A percentile compares a stretch with the other conserved stretches of the same genome.
Conservation (phyloP, 2,329 filamentous ascomycete genomes). For the Fusarium odoratissimum region DNA sequence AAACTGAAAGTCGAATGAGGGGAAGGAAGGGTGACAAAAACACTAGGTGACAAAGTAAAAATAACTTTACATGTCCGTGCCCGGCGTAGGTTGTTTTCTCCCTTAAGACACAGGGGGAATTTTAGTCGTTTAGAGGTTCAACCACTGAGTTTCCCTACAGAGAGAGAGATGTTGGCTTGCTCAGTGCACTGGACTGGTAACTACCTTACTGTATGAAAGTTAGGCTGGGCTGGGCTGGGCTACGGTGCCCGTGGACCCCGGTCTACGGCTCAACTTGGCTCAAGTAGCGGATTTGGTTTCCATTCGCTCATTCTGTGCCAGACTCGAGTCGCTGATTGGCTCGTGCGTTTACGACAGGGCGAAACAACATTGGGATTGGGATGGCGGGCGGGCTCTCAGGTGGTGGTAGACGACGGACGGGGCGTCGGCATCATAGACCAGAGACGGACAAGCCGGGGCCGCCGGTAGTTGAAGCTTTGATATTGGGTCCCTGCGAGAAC, state of each 20-base stretch:
- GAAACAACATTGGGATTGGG: constrained; percentile 24
- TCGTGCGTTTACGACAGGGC: constrained; percentile 16
- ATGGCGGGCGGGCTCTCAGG: constrained; percentile 26
- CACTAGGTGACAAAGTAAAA: constrained; percentile 46
- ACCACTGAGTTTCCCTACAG: background rate
- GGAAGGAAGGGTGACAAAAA: constrained; percentile 40
- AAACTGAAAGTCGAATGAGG: constrained; percentile 1
- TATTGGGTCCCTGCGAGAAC: constrained; percentile 15
- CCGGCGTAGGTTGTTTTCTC: constrained; percentile 1
- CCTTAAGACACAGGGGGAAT: background rate
- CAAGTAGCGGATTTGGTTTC: constrained; percentile 16
- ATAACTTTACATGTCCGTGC: constrained; percentile 47
- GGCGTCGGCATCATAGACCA: constrained; percentile 4
- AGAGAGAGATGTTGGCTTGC: background rate
- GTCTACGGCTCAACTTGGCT: constrained; percentile 22
- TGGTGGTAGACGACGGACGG: constrained; percentile 20
- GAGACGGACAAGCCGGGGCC: constrained; percentile 34
- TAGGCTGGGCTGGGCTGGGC: constrained; percentile 10
- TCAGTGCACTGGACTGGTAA: background rate
- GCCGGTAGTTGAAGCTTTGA: constrained; percentile 36
- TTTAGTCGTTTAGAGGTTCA: constrained; percentile 4
- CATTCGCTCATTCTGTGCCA: constrained; percentile 14
- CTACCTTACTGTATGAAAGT: background rate
- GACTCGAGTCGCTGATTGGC: constrained; percentile 11
- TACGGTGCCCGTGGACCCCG: constrained; percentile 13